Percentiles rank a stretch among this genome's conserved stretches.
Conservation (phyloP, 2,329 filamentous ascomycete genomes). For the Microsporum audouinii region DNA sequence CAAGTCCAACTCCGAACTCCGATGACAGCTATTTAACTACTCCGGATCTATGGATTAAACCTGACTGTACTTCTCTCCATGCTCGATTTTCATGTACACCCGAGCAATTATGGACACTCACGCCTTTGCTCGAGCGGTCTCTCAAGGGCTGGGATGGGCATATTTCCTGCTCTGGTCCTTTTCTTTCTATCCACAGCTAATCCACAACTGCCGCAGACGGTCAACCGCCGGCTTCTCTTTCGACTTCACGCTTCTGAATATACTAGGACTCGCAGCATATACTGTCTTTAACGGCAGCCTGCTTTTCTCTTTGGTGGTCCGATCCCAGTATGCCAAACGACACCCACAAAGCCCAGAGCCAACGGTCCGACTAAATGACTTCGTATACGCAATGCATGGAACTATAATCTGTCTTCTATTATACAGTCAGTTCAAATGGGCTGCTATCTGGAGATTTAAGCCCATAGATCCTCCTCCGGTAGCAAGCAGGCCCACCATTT, state of each 20-base stretch:
- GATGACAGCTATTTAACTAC: too few relatives aligned
- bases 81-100: too few relatives aligned
- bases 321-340: not conserved
- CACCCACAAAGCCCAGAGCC: not conserved
- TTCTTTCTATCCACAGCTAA: not conserved
- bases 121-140: not conserved
- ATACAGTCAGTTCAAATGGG: not conserved
- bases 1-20: too few relatives aligned
- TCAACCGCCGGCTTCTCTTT: not conserved
- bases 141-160: not conserved
- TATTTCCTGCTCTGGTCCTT: conserved; percentile 2
- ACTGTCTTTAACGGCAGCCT: not conserved
- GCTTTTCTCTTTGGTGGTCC: not conserved
- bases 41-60: too few relatives aligned
- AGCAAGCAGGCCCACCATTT: not conserved
- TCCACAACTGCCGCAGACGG: not conserved
- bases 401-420: not conserved
- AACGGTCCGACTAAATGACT: not conserved
- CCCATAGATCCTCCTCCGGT: too few relatives aligned
- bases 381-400: not conserved
- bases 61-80: too few relatives aligned
- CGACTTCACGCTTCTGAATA: not conserved
- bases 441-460: not conserved
- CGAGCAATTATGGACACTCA: too few relatives aligned
- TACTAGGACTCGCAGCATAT: not conserved